Evolutionary conservation across 352 stramenopile genomes (phyloP), one percentile per base, ranked within the genome.

Genomic region (Globisporangium uncinulatum): DNA sequence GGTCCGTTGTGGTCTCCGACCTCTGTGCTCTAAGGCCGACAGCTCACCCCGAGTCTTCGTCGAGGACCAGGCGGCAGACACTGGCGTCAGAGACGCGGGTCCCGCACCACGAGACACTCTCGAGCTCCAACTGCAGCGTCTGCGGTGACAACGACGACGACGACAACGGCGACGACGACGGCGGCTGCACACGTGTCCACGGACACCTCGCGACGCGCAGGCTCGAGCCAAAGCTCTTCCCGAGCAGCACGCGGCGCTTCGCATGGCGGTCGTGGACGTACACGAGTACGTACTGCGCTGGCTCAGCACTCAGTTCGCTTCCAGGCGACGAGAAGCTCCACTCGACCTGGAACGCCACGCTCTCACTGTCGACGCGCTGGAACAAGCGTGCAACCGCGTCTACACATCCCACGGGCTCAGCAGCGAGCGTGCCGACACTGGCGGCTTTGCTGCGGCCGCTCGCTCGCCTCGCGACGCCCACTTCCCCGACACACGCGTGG

Each of bases 221-320:
- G 44, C 47, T 51, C 29, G 34, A 37, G 24, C 67, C 60, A 39
- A 70, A 77, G 51, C 66, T 70, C 42, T 68, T 72, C 31, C 66
- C 69, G 7, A 77, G 20, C 47, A 70, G 69, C 31, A 50, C 13
- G 14, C 69, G 69, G 21, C 62, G 39, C 7, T 13, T 14, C 4
- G 55, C 48, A 29, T 20, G 19, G 31, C 66, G 45, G 21, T 31
- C 58, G 50, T 43, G 47, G 46, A 61, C 50, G 55, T 70, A 77
- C 42, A 52, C 63, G n/a, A 74, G 47, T 20, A 74, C 66, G 46
- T 63, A 70, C 47, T 63, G 69, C 54, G 74, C 63, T 3, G 63
- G 41, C 3, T 44, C 51, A 6, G 32, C 13, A 3, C 17, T 45
- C 9, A 3, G 7, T 13, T 29, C 24, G 8, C 57, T 14, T 10